Conservation (phyloP, 2,329 filamentous ascomycete genomes). For the Pyrenophora graminea region DNA sequence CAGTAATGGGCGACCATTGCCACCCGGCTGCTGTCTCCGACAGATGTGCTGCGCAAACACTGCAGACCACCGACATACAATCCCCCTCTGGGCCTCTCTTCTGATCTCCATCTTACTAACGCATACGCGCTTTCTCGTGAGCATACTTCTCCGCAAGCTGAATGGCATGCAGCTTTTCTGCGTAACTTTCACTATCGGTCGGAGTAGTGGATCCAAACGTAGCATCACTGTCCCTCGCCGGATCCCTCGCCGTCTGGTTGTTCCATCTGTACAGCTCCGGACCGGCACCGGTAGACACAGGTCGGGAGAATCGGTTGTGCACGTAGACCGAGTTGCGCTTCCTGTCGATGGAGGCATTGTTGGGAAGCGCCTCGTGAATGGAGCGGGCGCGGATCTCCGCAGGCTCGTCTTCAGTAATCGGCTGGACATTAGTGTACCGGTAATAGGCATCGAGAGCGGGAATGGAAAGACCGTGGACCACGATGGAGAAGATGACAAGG, state of each 20-base stretch:
- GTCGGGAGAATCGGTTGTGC: slow-evolving; percentile 54
- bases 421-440: slow-evolving; percentile 45
- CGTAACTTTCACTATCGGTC: neutral
- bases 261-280: slow-evolving; percentile 17
- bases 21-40: neutral
- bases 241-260: neutral
- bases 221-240: slow-evolving; percentile 3
- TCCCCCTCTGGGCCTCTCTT: neutral
- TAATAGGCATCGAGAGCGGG: slow-evolving; percentile 51
- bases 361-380: slow-evolving; percentile 45
- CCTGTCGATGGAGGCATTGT: slow-evolving; percentile 47
- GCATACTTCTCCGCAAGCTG: slow-evolving; percentile 5
- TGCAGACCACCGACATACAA: neutral
- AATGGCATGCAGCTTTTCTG: slow-evolving; percentile 3
- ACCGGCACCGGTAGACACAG: slow-evolving; percentile 11
- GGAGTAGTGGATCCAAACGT: slow-evolving; percentile 1
- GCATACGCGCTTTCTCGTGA: slow-evolving; percentile 3
- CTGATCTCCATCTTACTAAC: neutral
- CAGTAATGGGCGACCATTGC: neutral
- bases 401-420: slow-evolving; percentile 47
- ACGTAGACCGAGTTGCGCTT: slow-evolving; percentile 44
- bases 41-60: neutral
- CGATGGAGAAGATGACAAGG: slow-evolving; percentile 53
- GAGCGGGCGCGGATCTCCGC: slow-evolving; percentile 41
- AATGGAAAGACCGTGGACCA: slow-evolving; percentile 56